Conservation (phyloP, 768 basidiomycete genomes). For the Hypholoma fasciculare region DNA sequence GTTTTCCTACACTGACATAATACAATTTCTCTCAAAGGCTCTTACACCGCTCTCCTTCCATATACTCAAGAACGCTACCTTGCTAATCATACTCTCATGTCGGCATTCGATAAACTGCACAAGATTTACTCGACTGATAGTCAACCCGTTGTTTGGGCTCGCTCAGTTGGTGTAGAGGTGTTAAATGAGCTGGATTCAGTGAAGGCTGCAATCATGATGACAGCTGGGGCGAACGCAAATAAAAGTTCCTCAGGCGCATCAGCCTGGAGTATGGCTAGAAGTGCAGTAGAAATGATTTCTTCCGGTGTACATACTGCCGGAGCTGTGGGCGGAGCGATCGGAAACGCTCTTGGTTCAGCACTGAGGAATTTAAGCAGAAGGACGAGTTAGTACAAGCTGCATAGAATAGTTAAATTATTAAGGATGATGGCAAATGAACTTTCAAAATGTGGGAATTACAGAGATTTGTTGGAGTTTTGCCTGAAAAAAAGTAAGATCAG, state of each 20-base stretch:
- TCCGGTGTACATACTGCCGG: slow-evolving; percentile 31
- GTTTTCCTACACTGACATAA: neutral
- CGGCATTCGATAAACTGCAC: slow-evolving; percentile 86
- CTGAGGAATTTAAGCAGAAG: slow-evolving; percentile 25
- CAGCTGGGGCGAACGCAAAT: slow-evolving; percentile 53
- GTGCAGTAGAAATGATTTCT: slow-evolving; percentile 45
- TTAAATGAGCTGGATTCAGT: slow-evolving; percentile 85
- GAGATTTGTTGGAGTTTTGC: too few species aligned
- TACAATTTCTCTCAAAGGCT: slow-evolving; percentile 45
- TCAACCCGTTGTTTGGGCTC: slow-evolving; percentile 79
- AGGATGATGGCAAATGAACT: too few species aligned
- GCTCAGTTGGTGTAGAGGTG: slow-evolving; percentile 87
- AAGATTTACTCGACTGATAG: slow-evolving; percentile 75
- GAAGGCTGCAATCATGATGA: slow-evolving; percentile 83
- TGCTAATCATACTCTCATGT: slow-evolving; percentile 83
- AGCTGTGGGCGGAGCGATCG: slow-evolving; percentile 25
- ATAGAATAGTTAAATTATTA: neutral
- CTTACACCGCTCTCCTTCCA: slow-evolving; percentile 68
- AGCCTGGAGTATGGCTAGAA: slow-evolving; percentile 40
- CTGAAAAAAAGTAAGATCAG: too few species aligned
- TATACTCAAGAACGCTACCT: slow-evolving; percentile 85
- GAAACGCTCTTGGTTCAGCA: slow-evolving; percentile 26
- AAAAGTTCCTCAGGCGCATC: slow-evolving; percentile 10
- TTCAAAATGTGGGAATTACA: too few species aligned
- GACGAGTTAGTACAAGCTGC: neutral